Base-by-base conservation (phyloP, 2,329 filamentous ascomycete species). In the Diaporthe sp. region DNA sequence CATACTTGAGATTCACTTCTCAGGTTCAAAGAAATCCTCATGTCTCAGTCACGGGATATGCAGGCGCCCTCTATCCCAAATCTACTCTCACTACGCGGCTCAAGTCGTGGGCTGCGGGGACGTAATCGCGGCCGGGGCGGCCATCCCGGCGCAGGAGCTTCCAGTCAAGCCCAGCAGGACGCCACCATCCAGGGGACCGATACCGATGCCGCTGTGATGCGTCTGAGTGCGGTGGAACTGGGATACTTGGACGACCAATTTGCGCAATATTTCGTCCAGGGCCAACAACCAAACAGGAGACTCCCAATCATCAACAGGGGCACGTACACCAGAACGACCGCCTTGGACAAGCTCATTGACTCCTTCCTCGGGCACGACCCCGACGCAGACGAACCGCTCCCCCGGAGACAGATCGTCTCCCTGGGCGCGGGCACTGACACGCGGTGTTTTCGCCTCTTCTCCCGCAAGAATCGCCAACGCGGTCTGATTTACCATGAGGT, bases 341-440 rank as follows among this genome's bases (percentile, higher is more conserved):
- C 94, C 34, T 92, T 99, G 78, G 95, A 99, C 84, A 87, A 85
- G 17, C 90, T 99, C 0, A 91, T 98, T 55, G 83, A 90, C 71
- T 87, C 86, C 10, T 98, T 98, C 80, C 87, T 98, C 17, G 82
- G 85, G 4, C 80, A 82, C 15, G 58, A 55, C 39, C 15, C 37
- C 37, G 47, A 15, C 37, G 25, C 20, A 22, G 49, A 42, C 25
- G 71, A 28, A 25, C 47, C 57, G 20, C 22, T 53, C 22, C 71
- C 81, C 17, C 5, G 25, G 47, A 91, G 91, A 77, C 97, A 99
- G 82, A 95, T 99, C 76, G 90, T 99, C 76, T 98, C 96, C 0
- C 90, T 99, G 0, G 97, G 97, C 42, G 96, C 97, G 22, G 97
- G 97, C 34, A 98, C 96, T 15, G 97, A 99, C 82, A 98, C 97